phyloP scores from a whole-genome alignment of 441 rosid genomes.

The Gossypium davidsonii region DNA sequence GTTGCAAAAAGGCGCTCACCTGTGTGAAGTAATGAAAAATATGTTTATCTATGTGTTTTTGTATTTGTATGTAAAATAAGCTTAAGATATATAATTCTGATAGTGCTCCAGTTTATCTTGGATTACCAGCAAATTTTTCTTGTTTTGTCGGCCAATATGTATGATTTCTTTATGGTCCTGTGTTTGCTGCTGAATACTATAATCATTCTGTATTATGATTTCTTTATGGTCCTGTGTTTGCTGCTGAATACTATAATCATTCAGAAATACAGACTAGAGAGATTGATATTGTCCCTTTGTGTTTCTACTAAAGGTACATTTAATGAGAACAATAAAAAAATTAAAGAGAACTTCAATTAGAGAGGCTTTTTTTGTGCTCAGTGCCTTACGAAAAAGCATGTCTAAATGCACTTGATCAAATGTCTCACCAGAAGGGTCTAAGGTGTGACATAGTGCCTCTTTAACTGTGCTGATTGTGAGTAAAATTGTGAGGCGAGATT shows the following conservation, averaged over 20 bases:
- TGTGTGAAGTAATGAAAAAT: neutral
- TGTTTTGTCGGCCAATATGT: neutral
- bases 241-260: neutral
- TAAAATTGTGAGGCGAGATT: neutral
- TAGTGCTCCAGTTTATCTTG: neutral
- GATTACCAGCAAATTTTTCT: neutral
- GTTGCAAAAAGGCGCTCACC: neutral
- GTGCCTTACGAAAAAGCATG: neutral
- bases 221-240: neutral
- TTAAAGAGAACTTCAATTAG: neutral
- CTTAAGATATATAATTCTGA: neutral
- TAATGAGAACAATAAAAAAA: neutral
- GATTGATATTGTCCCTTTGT: neutral
- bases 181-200: neutral
- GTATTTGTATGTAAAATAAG: neutral
- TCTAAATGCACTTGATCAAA: neutral
- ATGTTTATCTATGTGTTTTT: neutral
- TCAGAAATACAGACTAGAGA: neutral
- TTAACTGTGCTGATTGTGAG: neutral
- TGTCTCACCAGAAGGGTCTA: neutral
- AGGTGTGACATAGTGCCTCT: neutral
- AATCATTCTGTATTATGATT: neutral
- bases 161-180: neutral
- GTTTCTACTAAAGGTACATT: neutral
- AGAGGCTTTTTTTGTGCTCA: neutral